Evolutionary conservation across 257 asterid species (phyloP).

Genomic region (Ilex asprella): DNA sequence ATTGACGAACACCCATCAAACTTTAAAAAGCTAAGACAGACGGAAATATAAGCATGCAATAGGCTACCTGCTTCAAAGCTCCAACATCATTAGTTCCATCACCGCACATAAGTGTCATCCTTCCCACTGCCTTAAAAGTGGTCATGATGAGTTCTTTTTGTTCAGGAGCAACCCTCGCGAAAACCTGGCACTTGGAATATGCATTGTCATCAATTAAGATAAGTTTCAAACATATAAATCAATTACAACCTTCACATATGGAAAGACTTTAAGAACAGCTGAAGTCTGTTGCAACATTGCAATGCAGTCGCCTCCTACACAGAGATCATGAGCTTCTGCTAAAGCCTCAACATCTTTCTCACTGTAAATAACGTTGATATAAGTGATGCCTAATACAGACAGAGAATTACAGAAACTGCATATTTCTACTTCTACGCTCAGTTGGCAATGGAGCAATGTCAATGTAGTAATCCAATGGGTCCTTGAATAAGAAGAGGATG

Average conservation of each 20-base stretch:
- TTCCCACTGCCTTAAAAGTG: slow-evolving; percentile 90
- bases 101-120: slow-evolving; percentile 94
- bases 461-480: neutral
- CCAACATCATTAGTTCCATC: slow-evolving; percentile 99
- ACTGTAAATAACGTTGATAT: slow-evolving; percentile 31
- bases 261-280: slow-evolving; percentile 76
- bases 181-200: slow-evolving; percentile 38
- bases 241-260: slow-evolving; percentile 69
- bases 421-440: too few relatives aligned
- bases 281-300: slow-evolving; percentile 87
- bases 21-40: too few relatives aligned
- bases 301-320: slow-evolving; percentile 91
- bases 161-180: slow-evolving; percentile 97
- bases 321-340: slow-evolving; percentile 74
- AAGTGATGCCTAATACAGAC: neutral
- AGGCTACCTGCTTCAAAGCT: slow-evolving; percentile 87
- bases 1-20: too few relatives aligned
- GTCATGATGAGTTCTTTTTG: slow-evolving; percentile 29
- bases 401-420: too few relatives aligned
- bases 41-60: neutral
- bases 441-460: neutral
- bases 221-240: neutral
- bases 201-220: too few relatives aligned
- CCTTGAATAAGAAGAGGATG: slow-evolving; percentile 1
- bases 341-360: slow-evolving; percentile 73